A percentile compares a stretch with the other conserved stretches of the same genome.
Conservation (phyloP, 2,329 filamentous ascomycete genomes). For the Balansia obtecta region DNA sequence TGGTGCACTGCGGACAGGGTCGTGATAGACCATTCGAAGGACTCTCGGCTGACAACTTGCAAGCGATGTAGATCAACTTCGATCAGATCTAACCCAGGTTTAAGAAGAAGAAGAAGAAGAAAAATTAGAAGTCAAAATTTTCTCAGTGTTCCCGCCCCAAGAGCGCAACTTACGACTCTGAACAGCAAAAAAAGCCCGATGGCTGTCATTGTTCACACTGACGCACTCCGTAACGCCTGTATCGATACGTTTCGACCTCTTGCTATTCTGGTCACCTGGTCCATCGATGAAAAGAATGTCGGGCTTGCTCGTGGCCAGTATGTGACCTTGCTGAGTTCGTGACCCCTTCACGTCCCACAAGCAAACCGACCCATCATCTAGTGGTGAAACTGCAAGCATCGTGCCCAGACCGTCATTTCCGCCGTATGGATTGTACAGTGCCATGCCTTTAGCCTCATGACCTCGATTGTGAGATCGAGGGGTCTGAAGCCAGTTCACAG, state of each 20-base stretch:
- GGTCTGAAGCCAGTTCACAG: slow-evolving; percentile 63
- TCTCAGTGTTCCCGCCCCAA: no score
- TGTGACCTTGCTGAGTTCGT: slow-evolving; percentile 41
- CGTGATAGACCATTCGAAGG: slow-evolving; percentile 73
- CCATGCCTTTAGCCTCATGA: slow-evolving; percentile 60
- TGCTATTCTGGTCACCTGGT: slow-evolving; percentile 29
- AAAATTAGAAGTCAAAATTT: no score
- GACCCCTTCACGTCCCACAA: slow-evolving; percentile 66
- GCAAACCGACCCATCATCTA: slow-evolving; percentile 80
- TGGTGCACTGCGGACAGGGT: slow-evolving; percentile 60
- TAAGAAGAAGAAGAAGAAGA: no score
- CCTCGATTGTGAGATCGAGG: slow-evolving; percentile 33
- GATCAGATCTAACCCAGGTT: slow-evolving; percentile 44
- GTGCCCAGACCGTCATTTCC: slow-evolving; percentile 31
- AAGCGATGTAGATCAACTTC: slow-evolving; percentile 73
- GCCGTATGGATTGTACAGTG: slow-evolving; percentile 45
- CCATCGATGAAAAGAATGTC: slow-evolving; percentile 54
- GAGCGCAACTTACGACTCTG: slow-evolving; percentile 44
- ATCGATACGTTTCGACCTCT: slow-evolving; percentile 52
- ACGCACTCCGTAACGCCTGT: slow-evolving; percentile 70
- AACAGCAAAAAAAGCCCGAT: slow-evolving; percentile 69
- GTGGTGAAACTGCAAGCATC: slow-evolving; percentile 55
- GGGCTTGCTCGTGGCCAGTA: slow-evolving; percentile 52
- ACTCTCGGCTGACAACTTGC: slow-evolving; percentile 52
- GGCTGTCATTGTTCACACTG: slow-evolving; percentile 56